These are phyloP conservation scores for Trypanosoma congolense DNA, from an alignment of 208 protist species.

Conservation along the genomic window DNA sequence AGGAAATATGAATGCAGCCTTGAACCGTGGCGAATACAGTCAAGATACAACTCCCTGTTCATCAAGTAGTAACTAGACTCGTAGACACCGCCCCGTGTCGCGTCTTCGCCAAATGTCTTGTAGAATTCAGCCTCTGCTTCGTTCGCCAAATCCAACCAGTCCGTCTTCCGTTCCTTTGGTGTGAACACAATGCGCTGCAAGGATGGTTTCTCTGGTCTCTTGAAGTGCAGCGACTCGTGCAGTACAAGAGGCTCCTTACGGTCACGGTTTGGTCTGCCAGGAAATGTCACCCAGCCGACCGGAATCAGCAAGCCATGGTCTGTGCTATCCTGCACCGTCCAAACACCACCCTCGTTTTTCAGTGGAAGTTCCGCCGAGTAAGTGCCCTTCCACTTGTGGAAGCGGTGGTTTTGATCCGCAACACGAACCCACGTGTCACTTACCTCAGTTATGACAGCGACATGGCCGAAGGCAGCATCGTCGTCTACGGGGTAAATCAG, in stretches of 20 bases:
- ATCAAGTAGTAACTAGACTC: conserved; percentile 79
- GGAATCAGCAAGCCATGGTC: conserved; percentile 44
- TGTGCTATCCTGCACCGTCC: conserved; percentile 65
- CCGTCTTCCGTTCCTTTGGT: conserved; percentile 32
- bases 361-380: conserved; percentile 60
- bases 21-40: conserved; percentile 52
- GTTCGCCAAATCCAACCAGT: conserved; percentile 79
- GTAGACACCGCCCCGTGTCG: conserved; percentile 51
- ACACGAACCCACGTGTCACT: conserved; percentile 80
- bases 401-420: conserved; percentile 84
- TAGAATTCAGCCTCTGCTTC: conserved; percentile 72
- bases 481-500: conserved; percentile 68
- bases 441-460: conserved; percentile 81
- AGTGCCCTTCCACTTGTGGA: conserved; percentile 68
- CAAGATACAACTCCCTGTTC: conserved; percentile 66
- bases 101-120: conserved; percentile 74
- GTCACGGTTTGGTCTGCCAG: conserved; percentile 59
- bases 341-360: conserved; percentile 45
- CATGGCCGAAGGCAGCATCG: conserved; percentile 54
- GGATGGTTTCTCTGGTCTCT: conserved; percentile 36
- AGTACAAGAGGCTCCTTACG: conserved; percentile 29
- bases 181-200: conserved; percentile 53
- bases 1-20: conserved; percentile 82
- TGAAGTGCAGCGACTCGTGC: conserved; percentile 62
- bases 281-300: conserved; percentile 83